Evolutionary conservation across 1,139 yeast species (phyloP), one percentile per base, ranked within the genome.

Genomic region (Yamadazyma membranifaciens): DNA sequence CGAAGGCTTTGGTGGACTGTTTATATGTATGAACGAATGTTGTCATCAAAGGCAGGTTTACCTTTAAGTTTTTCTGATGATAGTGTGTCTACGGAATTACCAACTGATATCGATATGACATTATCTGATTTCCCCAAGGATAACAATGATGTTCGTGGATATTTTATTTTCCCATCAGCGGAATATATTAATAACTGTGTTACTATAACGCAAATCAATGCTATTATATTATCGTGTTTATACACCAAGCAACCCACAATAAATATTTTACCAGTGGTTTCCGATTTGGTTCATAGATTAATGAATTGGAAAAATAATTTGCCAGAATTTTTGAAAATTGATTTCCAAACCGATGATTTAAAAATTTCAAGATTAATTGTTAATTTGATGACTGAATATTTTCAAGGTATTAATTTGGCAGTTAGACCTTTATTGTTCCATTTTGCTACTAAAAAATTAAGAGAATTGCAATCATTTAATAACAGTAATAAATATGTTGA

Each of bases 1-100:
- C 69, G 95, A 55, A 67, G 96, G 50, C 64, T 87, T 15, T 87
- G 95, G 92, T 87, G 96, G 96, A 86, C 95, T 0, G 91, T 87
- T 9, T 87, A 86, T 60, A 86, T 86, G 87, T 83, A 83, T 55
- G 96, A 87, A 62, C 64, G 95, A 57, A 87, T 87, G 88, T 64
- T 87, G 34, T 82, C 89, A 14, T 83, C 94, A 10, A 87, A 87
- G 54, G 91, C 92, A 1, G 96, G 96, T 0, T 65, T 87, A 30
- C 95, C 96, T 0, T 61, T 86, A 34, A 81, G 91, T 41, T 74
- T 87, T 48, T 81, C 87, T 1, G 95, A 87, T 56, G 87, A 83
- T 49, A 83, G 87, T 47, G 85, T 87, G 14, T 78, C 87, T 1
- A 81, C 94, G 0, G 89, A 80, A 44, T 64, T 86, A 16, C 95